phyloP scores from a whole-genome alignment of 2,329 filamentous ascomycete genomes.

The Bipolaris victoriae region DNA sequence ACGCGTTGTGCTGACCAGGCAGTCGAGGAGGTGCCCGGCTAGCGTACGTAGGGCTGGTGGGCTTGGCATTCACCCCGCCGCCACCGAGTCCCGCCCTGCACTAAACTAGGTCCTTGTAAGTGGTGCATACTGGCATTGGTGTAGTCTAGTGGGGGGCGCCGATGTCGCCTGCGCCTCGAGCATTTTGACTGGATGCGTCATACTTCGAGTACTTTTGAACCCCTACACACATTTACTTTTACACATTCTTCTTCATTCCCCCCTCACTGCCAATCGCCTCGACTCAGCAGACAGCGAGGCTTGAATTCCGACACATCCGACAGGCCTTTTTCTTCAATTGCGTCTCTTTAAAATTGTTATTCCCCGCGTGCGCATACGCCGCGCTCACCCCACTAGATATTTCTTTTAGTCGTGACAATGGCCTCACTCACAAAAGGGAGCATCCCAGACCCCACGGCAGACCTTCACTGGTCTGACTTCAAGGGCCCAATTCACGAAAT shows the following conservation, averaged over 20 bases:
- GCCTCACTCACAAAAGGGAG: slow-evolving; percentile 27
- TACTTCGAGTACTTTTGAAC: slow-evolving; percentile 12
- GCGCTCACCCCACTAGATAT: slow-evolving; percentile 21
- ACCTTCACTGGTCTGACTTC: slow-evolving; percentile 72
- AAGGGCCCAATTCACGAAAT: slow-evolving; percentile 72
- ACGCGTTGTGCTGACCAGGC: slow-evolving; percentile 22
- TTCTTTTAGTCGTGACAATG: slow-evolving; percentile 31
- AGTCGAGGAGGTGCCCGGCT: slow-evolving; percentile 14
- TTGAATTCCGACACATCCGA: neutral
- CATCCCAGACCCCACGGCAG: slow-evolving; percentile 69
- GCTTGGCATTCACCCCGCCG: slow-evolving; percentile 13
- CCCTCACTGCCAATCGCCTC: neutral
- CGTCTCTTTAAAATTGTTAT: neutral
- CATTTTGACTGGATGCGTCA: slow-evolving; percentile 30
- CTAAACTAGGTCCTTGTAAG: no score
- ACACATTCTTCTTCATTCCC: neutral
- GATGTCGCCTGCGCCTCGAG: slow-evolving; percentile 41
- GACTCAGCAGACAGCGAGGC: neutral
- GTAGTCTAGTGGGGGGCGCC: slow-evolving; percentile 29
- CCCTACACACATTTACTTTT: neutral
- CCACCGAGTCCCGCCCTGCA: neutral
- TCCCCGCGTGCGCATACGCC: slow-evolving; percentile 15
- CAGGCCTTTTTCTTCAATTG: slow-evolving; percentile 5
- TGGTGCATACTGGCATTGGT: no score
- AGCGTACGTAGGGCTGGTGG: slow-evolving; percentile 31